These are phyloP conservation scores for Suillus clintonianus DNA, from an alignment of 768 basidiomycete genomes.

Conservation along the genomic window DNA sequence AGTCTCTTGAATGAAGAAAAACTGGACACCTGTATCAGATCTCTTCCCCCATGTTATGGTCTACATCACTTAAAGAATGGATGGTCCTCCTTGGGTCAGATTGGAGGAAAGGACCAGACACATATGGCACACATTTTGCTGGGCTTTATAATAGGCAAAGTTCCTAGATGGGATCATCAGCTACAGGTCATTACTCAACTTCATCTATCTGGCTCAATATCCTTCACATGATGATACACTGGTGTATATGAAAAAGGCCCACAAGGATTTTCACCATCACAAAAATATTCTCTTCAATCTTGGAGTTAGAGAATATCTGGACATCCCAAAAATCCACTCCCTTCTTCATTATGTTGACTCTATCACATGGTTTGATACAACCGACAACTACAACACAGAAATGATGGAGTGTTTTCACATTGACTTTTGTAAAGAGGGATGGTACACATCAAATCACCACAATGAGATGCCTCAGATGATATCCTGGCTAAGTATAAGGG, in stretches of 20 bases:
- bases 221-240: constrained; percentile 23
- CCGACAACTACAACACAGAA: constrained; percentile 39
- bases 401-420: constrained; percentile 43
- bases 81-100: constrained; percentile 41
- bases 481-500: too few species aligned
- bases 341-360: constrained; percentile 26
- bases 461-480: too few species aligned
- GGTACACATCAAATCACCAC: too few species aligned
- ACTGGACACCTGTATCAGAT: constrained; percentile 15
- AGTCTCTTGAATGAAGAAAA: constrained; percentile 9
- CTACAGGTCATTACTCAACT: constrained; percentile 32
- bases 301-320: constrained; percentile 31
- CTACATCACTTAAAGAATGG: constrained; percentile 43
- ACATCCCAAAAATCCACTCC: constrained; percentile 39
- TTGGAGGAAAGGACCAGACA: constrained; percentile 46
- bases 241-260: constrained; percentile 21
- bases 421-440: constrained; percentile 38
- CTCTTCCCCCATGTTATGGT: constrained; percentile 11
- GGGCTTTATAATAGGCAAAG: constrained; percentile 28
- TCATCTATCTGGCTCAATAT: constrained; percentile 34
- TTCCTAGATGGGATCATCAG: constrained; percentile 19
- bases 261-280: constrained; percentile 27
- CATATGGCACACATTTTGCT: constrained; percentile 37
- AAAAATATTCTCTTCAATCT: constrained; percentile 32
- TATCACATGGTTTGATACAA: constrained; percentile 29